Conservation (phyloP, 371 early-diverging fungal genomes). For the Rhizopus stolonifer region DNA sequence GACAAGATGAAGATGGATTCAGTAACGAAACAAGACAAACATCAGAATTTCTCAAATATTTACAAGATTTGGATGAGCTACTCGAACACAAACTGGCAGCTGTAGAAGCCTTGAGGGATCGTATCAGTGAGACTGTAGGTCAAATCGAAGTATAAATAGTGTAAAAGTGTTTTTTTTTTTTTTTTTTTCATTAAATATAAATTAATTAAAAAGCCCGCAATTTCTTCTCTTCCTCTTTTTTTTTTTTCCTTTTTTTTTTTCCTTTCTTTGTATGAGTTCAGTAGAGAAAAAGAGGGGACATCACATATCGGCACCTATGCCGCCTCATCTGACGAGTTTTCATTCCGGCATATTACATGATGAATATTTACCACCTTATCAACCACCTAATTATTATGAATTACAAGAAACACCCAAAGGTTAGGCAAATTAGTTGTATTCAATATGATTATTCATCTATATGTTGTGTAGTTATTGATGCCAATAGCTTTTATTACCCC, state of each 20-base stretch:
- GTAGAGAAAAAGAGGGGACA: neutral
- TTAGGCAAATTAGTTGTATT: neutral
- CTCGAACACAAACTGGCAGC: conserved; percentile 51
- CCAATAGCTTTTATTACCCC: conserved; percentile 24
- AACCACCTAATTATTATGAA: neutral
- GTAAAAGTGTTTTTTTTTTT: conserved; percentile 11
- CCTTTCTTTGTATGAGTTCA: neutral
- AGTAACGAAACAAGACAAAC: conserved; percentile 6
- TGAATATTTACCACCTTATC: conserved; percentile 8
- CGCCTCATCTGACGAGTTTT: neutral
- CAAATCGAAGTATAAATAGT: conserved; percentile 18
- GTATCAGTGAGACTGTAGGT: conserved; percentile 35
- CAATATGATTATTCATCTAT: neutral
- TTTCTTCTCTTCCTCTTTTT: neutral
- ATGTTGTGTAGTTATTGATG: neutral
- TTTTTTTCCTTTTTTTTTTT: neutral
- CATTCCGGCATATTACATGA: neutral
- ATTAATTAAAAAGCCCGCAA: neutral
- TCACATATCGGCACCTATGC: conserved; percentile 10
- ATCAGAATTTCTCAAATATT: conserved; percentile 36
- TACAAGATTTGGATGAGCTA: conserved; percentile 53
- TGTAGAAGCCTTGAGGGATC: conserved; percentile 44
- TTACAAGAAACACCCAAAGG: neutral
- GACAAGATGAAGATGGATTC: conserved; percentile 19
- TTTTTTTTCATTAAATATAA: neutral